phyloP scores from a whole-genome alignment of 2,329 filamentous ascomycete genomes.

The Rutstroemia sydowiana region DNA sequence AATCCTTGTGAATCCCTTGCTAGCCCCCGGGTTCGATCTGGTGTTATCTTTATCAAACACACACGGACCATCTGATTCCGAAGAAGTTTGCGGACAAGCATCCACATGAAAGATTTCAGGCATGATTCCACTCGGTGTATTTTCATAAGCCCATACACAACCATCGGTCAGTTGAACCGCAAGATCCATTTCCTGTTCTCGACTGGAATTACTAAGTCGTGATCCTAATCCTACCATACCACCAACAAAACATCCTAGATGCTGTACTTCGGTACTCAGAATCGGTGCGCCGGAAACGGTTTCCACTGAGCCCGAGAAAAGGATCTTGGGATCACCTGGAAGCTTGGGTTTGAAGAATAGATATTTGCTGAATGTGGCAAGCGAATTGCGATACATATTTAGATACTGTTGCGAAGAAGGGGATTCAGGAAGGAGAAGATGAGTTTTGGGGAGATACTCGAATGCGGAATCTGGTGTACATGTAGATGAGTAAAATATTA shows the following conservation, averaged over 20 bases:
- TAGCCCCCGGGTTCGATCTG: slow-evolving; percentile 7
- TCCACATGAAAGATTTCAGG: slow-evolving; percentile 47
- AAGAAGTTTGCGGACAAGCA: slow-evolving; percentile 17
- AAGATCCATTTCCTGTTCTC: slow-evolving; percentile 45
- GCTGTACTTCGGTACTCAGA: slow-evolving; percentile 41
- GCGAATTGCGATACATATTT: no score
- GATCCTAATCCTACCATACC: slow-evolving; percentile 65
- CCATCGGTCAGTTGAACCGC: slow-evolving; percentile 54
- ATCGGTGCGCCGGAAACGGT: slow-evolving; percentile 38
- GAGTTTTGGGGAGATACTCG: slow-evolving; percentile 56
- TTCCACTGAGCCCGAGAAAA: no score
- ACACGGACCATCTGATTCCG: neutral
- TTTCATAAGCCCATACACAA: slow-evolving; percentile 55
- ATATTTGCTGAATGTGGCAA: no score
- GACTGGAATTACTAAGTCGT: slow-evolving; percentile 50
- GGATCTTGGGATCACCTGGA: no score
- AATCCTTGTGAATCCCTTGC: slow-evolving; percentile 20
- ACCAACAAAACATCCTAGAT: slow-evolving; percentile 66
- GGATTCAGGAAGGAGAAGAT: slow-evolving; percentile 42
- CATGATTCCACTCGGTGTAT: slow-evolving; percentile 52
- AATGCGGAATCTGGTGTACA: slow-evolving; percentile 53
- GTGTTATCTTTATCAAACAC: slow-evolving; percentile 11
- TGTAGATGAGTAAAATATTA: no score
- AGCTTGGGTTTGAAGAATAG: no score
- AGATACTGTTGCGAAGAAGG: slow-evolving; percentile 40